A percentile compares a stretch with the other conserved stretches of the same genome.
Evolutionary conservation across 768 basidiomycete genomes (phyloP).

Genomic region (Botryobasidium botryosum): DNA sequence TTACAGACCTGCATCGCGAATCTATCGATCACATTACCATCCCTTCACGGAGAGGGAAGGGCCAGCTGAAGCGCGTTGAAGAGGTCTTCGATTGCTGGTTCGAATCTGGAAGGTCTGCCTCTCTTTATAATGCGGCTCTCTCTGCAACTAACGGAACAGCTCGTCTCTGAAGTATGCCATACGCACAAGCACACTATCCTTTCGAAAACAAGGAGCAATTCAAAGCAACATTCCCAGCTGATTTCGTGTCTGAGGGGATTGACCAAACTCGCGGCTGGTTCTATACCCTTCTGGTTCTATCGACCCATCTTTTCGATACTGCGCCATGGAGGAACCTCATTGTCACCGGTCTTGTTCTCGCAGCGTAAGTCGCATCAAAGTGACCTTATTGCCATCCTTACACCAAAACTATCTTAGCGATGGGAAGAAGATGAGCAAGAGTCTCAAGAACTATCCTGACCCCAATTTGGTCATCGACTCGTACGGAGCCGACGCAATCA

Average conservation of each 20-base stretch:
- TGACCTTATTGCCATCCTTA: background rate
- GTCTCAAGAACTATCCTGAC: conserved; percentile 90
- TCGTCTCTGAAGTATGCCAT: conserved; percentile 67
- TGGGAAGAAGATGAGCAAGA: conserved; percentile 99
- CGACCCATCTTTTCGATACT: conserved; percentile 83
- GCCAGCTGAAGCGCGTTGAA: conserved; percentile 71
- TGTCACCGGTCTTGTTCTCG: conserved; percentile 87
- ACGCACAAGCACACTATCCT: conserved; percentile 92
- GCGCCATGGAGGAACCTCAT: conserved; percentile 99
- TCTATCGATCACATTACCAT: conserved; percentile 94
- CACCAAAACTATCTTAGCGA: conserved; percentile 33
- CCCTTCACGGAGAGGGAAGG: conserved; percentile 79
- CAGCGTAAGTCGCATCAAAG: conserved; percentile 40
- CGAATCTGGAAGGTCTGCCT: conserved; percentile 81
- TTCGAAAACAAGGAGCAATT: conserved; percentile 92
- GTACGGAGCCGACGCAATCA: conserved; percentile 90
- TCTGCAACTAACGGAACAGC: background rate
- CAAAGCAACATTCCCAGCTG: conserved; percentile 74
- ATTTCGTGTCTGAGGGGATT: conserved; percentile 96
- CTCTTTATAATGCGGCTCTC: background rate
- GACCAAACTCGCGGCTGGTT: conserved; percentile 99
- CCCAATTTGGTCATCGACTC: conserved; percentile 77
- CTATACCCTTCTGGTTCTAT: conserved; percentile 90
- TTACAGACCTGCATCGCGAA: conserved; percentile 85
- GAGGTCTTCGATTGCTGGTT: conserved; percentile 99